Conservation (phyloP, 2,329 filamentous ascomycete genomes). For the Calonectria pauciramosa region DNA sequence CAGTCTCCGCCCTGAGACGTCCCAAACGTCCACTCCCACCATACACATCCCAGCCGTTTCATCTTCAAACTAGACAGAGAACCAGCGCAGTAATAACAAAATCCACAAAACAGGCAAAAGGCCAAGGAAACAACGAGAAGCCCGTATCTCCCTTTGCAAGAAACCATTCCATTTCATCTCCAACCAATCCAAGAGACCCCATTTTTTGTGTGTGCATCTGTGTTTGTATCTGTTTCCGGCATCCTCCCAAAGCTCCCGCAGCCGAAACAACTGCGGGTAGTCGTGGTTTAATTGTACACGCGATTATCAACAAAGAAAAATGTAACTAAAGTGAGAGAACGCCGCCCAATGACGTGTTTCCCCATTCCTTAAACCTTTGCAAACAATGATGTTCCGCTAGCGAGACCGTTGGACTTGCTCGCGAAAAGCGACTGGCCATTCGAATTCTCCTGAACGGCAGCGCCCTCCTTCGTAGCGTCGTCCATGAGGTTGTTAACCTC, state of each 20-base stretch:
- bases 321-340: constrained; percentile 19
- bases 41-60: constrained; percentile 9
- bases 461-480: constrained; percentile 42
- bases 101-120: constrained; percentile 21
- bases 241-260: constrained; percentile 3
- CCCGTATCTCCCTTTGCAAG: constrained; percentile 11
- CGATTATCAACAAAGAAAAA: constrained; percentile 25
- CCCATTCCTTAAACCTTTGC: constrained; percentile 19
- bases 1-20: constrained; percentile 21
- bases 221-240: constrained; percentile 23
- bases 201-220: constrained; percentile 22
- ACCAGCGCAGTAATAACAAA: constrained; percentile 11
- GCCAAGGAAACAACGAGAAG: neutral
- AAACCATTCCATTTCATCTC: constrained; percentile 24
- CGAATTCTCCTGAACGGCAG: constrained; percentile 19
- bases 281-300: constrained; percentile 31
- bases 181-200: constrained; percentile 35
- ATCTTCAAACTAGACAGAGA: constrained; percentile 12
- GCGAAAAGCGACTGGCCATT: constrained; percentile 39
- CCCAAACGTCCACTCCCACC: constrained; percentile 3
- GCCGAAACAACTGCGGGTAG: neutral
- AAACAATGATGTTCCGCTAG: constrained; percentile 23
- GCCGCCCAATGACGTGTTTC: constrained; percentile 26
- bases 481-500: constrained; percentile 52
- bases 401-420: constrained; percentile 25